phyloP scores from a whole-genome alignment of 768 basidiomycete species.

The Auriscalpium vulgare region DNA sequence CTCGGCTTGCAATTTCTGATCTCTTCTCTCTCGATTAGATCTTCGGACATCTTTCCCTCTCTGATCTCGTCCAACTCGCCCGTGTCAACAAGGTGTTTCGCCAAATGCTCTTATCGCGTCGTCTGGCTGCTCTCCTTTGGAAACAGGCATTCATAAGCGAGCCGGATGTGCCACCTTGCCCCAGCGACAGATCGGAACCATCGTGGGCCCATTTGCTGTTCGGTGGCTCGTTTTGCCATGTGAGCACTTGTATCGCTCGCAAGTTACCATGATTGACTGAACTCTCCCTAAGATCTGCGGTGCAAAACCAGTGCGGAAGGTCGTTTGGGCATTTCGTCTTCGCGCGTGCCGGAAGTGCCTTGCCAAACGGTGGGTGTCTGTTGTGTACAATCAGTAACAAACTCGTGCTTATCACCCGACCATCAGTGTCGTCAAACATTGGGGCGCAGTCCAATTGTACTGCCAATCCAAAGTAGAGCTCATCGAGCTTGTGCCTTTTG shows the following conservation, averaged over 20 bases:
- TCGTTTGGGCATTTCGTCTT: conserved; percentile 6
- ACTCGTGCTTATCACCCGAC: background rate
- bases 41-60: conserved; percentile 20
- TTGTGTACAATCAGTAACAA: background rate
- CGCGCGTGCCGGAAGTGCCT: conserved; percentile 8
- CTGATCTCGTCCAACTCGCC: conserved; percentile 23
- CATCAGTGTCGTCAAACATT: background rate
- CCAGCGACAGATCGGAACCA: conserved; percentile 2
- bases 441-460: background rate
- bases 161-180: conserved; percentile 1
- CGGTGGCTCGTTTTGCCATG: conserved; percentile 7
- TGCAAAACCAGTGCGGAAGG: conserved; percentile 3
- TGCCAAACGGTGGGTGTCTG: background rate
- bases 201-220: conserved; percentile 6
- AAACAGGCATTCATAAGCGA: background rate
- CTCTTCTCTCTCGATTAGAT: conserved; percentile 17
- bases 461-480: background rate
- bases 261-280: no score
- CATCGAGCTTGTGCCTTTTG: background rate
- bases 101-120: conserved; percentile 15
- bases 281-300: conserved; percentile 1
- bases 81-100: conserved; percentile 24
- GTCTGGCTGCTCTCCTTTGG: conserved; percentile 21
- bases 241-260: background rate
- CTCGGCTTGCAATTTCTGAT: background rate